phyloP scores from a whole-genome alignment of 768 basidiomycete genomes.

The Serendipita sp. region DNA sequence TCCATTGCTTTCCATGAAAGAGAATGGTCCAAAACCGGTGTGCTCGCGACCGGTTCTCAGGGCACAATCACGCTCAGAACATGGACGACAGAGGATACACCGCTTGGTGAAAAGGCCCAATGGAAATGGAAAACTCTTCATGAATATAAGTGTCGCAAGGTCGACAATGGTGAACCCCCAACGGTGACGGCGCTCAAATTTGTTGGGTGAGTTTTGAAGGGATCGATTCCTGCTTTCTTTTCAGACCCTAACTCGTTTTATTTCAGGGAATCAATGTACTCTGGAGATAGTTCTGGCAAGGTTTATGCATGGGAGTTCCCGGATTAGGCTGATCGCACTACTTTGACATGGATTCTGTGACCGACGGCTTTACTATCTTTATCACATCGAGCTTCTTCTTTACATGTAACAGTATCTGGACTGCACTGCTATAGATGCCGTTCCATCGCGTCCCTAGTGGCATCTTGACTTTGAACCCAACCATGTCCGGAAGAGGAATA shows the following conservation, averaged over 20 bases:
- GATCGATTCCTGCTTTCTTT: neutral
- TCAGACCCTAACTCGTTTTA: too few relatives aligned
- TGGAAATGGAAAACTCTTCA: constrained; percentile 65
- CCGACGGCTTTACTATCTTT: too few relatives aligned
- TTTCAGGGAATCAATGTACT: constrained; percentile 40
- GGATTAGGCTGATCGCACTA: too few relatives aligned
- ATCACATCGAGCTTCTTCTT: too few relatives aligned
- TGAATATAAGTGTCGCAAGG: constrained; percentile 42
- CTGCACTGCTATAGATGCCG: too few relatives aligned
- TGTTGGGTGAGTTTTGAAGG: constrained; percentile 37
- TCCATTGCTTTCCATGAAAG: constrained; percentile 79
- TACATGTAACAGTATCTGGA: too few relatives aligned
- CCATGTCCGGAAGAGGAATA: too few relatives aligned
- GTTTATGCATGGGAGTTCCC: constrained; percentile 43
- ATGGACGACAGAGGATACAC: constrained; percentile 67
- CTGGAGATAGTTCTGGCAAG: constrained; percentile 50
- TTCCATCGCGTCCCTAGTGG: too few relatives aligned
- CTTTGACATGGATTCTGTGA: too few relatives aligned
- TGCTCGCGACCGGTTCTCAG: constrained; percentile 65
- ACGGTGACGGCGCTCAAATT: constrained; percentile 69
- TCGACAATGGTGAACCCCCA: constrained; percentile 29
- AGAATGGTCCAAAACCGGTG: constrained; percentile 62
- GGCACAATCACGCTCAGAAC: constrained; percentile 68
- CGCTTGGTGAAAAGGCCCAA: constrained; percentile 43
- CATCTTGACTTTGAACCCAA: too few relatives aligned